Base-by-base conservation (phyloP, 2,329 filamentous ascomycete species). In the Penicillium expansum region DNA sequence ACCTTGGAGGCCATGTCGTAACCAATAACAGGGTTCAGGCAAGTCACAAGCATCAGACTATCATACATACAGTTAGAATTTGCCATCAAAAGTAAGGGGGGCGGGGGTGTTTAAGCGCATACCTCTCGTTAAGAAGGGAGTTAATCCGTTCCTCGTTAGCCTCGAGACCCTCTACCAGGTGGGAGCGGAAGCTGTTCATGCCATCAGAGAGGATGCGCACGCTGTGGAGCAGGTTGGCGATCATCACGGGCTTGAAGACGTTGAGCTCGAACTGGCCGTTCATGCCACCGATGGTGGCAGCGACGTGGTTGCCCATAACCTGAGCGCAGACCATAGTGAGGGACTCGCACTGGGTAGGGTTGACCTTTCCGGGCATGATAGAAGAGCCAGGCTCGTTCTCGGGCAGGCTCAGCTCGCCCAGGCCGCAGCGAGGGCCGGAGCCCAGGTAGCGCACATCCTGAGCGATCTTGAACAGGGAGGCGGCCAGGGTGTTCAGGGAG, bases 351-450 rank as follows among this genome's bases (percentile, higher is more conserved):
- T 99, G 94, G 32, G 94, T 99, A 32, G 94, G 94, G 82, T 99
- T 99, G 75, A 99, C 94, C 83, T 99, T 99, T 71, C 94, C 94
- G 43, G 94, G 94, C 94, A 99, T 99, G 82, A 99, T 97, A 68
- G 90, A 95, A 71, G 89, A 94, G 63, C 93, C 93, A 33, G 94
- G 94, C 82, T 99, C 94, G 80, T 99, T 99, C 82, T 99, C 94
- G 27, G 94, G 94, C 50, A 99, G 86, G 71, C 85, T 85, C 62
- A 99, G 85, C 81, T 99, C 94, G 65, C 92, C 93, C 22, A 97
- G 88, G 71, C 94, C 94, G 77, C 94, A 97, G 58, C 94, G 91
- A 55, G 94, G 94, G 16, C 94, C 94, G 66, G 91, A 96, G 68
- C 94, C 94, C 51, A 97, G 90, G 81, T 96, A 97, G 71, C 94